phyloP scores from a whole-genome alignment of 2,329 filamentous ascomycete genomes.

The Epichloe aotearoae region DNA sequence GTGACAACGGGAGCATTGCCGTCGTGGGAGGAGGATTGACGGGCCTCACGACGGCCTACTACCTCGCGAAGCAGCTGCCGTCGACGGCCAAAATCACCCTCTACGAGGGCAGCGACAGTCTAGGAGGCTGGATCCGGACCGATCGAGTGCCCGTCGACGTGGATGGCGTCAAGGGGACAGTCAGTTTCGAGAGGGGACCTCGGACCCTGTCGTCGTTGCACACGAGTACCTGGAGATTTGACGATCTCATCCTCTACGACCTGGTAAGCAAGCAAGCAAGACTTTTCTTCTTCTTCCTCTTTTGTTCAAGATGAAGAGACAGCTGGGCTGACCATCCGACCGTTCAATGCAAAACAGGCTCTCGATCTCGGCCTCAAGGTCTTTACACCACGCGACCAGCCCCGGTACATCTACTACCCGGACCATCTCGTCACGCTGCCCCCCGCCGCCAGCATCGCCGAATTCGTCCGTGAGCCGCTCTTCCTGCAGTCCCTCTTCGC shows the following conservation, averaged over 20 bases:
- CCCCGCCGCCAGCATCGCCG: conserved; percentile 14
- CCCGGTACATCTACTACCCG: conserved; percentile 76
- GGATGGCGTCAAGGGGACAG: conserved; percentile 38
- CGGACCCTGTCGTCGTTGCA: conserved; percentile 53
- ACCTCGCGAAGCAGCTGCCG: conserved; percentile 55
- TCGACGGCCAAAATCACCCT: conserved; percentile 57
- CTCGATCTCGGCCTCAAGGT: conserved; percentile 27
- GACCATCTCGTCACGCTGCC: conserved; percentile 43
- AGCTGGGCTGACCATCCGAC: conserved; percentile 3
- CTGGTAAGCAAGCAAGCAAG: conserved; percentile 48
- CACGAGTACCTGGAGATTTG: conserved; percentile 29
- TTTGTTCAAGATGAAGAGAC: no score
- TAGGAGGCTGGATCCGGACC: conserved; percentile 79
- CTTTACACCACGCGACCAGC: conserved; percentile 32
- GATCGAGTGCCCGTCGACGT: conserved; percentile 43
- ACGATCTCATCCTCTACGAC: conserved; percentile 54
- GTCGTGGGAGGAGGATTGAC: conserved; percentile 74
- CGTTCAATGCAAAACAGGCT: conserved; percentile 10
- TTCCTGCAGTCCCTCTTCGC: conserved; percentile 19
- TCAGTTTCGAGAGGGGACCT: conserved; percentile 76
- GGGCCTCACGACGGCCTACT: conserved; percentile 66
- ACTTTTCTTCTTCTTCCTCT: neutral
- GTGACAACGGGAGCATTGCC: conserved; percentile 35
- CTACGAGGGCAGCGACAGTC: conserved; percentile 55
- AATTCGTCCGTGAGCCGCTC: conserved; percentile 19